phyloP scores from a whole-genome alignment of 2,329 filamentous ascomycete species.

The Fusarium cicatricum region DNA sequence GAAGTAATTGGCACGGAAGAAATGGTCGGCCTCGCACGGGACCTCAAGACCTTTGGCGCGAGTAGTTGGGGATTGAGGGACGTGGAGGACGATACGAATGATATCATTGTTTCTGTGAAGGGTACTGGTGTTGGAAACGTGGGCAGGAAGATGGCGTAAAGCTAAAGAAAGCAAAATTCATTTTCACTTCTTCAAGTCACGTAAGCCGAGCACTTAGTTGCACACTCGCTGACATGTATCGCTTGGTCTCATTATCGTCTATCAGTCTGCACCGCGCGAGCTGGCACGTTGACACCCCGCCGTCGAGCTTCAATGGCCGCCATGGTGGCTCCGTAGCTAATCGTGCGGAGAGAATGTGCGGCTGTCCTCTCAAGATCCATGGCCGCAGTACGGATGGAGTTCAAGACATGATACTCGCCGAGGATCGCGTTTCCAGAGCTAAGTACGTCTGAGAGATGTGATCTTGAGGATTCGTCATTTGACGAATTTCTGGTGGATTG shows the following conservation, averaged over 20 bases:
- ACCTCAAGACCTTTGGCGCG: conserved; percentile 87
- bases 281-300: conserved; percentile 43
- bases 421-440: conserved; percentile 64
- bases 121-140: conserved; percentile 94
- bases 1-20: conserved; percentile 85
- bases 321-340: conserved; percentile 62
- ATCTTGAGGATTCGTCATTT: conserved; percentile 45
- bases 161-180: conserved; percentile 26
- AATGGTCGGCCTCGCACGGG: conserved; percentile 80
- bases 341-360: conserved; percentile 61
- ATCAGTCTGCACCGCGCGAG: conserved; percentile 30
- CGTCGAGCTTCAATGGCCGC: conserved; percentile 59
- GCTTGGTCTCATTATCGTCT: conserved; percentile 25
- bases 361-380: conserved; percentile 57
- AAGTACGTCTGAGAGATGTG: conserved; percentile 57
- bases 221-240: conserved; percentile 5
- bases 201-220: neutral
- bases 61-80: conserved; percentile 91
- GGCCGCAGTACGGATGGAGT: conserved; percentile 58
- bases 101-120: conserved; percentile 90
- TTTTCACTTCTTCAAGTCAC: conserved; percentile 32
- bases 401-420: conserved; percentile 61
- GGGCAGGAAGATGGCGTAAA: conserved; percentile 81
- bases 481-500: conserved; percentile 39
- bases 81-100: conserved; percentile 69